Evolutionary conservation across 768 basidiomycete species (phyloP).

Genomic region (Pholiota microspora): DNA sequence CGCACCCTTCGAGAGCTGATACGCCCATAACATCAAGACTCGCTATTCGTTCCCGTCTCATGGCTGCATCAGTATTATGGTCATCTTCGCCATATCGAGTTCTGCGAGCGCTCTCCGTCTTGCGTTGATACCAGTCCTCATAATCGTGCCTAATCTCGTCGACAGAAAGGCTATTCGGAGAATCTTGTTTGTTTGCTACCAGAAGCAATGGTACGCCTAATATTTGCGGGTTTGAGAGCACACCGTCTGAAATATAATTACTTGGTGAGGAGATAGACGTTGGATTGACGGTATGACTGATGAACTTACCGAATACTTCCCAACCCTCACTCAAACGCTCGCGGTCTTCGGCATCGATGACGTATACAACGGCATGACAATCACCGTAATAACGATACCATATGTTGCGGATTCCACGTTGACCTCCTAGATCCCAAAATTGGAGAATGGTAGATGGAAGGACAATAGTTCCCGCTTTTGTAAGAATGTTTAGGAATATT

Average conservation of each 20-base stretch:
- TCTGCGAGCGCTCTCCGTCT: conserved; percentile 65
- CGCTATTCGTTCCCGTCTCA: conserved; percentile 56
- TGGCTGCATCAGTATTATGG: conserved; percentile 32
- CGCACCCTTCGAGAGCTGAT: conserved; percentile 86
- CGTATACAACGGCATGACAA: conserved; percentile 95
- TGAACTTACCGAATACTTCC: conserved; percentile 88
- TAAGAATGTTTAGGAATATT: no score
- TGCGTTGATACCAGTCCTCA: conserved; percentile 81
- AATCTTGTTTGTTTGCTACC: conserved; percentile 96
- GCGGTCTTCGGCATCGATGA: conserved; percentile 90
- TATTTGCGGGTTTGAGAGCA: conserved; percentile 86
- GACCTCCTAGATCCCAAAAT: conserved; percentile 97
- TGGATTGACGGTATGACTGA: background rate
- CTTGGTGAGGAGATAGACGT: background rate
- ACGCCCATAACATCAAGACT: conserved; percentile 89
- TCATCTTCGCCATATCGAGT: conserved; percentile 49
- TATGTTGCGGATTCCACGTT: conserved; percentile 89
- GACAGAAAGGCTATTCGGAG: conserved; percentile 73
- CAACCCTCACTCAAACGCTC: conserved; percentile 91
- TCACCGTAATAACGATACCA: conserved; percentile 96
- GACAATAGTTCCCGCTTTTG: conserved; percentile 93
- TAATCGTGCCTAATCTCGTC: conserved; percentile 90
- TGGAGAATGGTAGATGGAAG: conserved; percentile 92
- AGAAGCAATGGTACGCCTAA: conserved; percentile 88
- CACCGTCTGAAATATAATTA: conserved; percentile 53